phyloP scores from a whole-genome alignment of 179 eudicot genomes.

The Spinacia oleracea region DNA sequence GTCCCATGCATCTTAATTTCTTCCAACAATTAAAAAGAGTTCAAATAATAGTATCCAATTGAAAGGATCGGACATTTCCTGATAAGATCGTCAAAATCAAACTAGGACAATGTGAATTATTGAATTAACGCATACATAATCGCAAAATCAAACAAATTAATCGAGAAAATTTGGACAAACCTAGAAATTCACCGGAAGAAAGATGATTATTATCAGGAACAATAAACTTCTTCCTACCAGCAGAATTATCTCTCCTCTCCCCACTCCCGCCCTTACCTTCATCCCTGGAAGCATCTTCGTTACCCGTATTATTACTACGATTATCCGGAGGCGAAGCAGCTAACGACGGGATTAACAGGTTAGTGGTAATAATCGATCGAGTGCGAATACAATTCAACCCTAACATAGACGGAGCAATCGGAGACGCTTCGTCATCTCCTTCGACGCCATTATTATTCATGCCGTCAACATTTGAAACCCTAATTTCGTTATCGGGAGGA shows the following conservation, averaged over 20 bases:
- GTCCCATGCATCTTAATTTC: no score
- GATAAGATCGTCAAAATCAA: neutral
- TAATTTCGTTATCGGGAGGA: constrained; percentile 15
- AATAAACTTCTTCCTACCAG: constrained; percentile 37
- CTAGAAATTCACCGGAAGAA: constrained; percentile 29
- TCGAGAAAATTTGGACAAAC: constrained; percentile 5
- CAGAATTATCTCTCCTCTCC: constrained; percentile 28
- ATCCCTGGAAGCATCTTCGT: neutral
- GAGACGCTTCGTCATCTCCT: constrained; percentile 36
- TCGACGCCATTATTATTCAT: constrained; percentile 6
- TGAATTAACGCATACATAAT: neutral
- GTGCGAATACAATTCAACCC: constrained; percentile 76
- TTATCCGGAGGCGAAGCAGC: constrained; percentile 14
- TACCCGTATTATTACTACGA: neutral
- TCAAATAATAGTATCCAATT: neutral
- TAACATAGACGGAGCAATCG: constrained; percentile 47
- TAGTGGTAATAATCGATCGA: constrained; percentile 44
- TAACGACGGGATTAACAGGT: constrained; percentile 34
- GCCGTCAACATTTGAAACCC: constrained; percentile 3
- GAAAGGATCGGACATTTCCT: neutral
- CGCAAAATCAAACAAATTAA: no score
- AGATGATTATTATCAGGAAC: constrained; percentile 34
- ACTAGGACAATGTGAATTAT: neutral
- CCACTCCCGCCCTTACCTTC: constrained; percentile 17
- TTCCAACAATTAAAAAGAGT: neutral